Base-by-base conservation (phyloP, 2,329 filamentous ascomycete genomes). In the Ascochyta clinopodiicola region DNA sequence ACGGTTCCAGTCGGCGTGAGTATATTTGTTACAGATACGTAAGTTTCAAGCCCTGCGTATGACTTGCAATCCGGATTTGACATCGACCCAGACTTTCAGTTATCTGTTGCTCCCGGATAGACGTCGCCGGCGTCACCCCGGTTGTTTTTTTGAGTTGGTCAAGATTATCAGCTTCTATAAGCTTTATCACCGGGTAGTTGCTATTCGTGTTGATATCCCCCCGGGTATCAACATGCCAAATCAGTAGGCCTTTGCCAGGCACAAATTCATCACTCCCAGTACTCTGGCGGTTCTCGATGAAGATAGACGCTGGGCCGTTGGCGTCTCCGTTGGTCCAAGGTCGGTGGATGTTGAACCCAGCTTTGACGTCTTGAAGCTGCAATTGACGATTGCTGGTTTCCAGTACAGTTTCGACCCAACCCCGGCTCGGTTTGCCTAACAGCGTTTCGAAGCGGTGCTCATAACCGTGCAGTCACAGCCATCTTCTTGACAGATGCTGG, bases 221-320 rank as follows among this genome's bases (percentile, higher is more conserved):
- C 5, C 25, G 32, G 17, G 66, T 60, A 31, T 68, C 64, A 31
- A 70, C 59, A 29, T 70, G 67, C 67, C 62, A 70, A 17, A 68
- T 55, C 6, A 68, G 56, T 2, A 68, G 53, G 7, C 66, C 64
- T 19, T 27, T 31, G n/a, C 61, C 65, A 9, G 64, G 65, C 12
- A 68, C 56, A 15, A 52, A 63, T 17, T 45, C 45, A 37, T 70
- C 65, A 32, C 55, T 65, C 10, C 60, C 62, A 21, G 47, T 60
- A 5, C 51, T 51, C 39, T 66, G 62, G 5, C 64, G 56, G 34
- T 68, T 67, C 38, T 68, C 63, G 13, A 68, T 36, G 19, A 68
- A 58, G 35, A 59, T 66, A 38, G 66, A 68, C 35, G 68, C 67
- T 13, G 54, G 24, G 39, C 60, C 60, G 24, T 21, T 45, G 2